Conservation (phyloP, 2,329 filamentous ascomycete genomes). For the Parastagonospora avenae region DNA sequence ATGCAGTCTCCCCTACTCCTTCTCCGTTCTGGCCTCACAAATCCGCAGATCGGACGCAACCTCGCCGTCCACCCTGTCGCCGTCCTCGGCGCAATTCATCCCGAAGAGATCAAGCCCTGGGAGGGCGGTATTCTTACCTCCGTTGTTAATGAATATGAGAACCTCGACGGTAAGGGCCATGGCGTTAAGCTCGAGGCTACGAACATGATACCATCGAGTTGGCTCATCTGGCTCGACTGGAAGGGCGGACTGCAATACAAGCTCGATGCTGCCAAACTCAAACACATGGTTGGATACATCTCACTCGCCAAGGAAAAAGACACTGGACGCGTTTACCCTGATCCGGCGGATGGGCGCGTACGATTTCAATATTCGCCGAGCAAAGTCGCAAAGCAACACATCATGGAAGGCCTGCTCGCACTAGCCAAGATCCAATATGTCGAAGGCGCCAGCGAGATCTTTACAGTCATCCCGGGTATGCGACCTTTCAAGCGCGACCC, state of each 20-base stretch:
- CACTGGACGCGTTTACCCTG: constrained; percentile 73
- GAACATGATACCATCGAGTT: constrained; percentile 73
- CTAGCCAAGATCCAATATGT: constrained; percentile 78
- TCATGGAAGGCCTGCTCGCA: constrained; percentile 73
- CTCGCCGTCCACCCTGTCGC: constrained; percentile 79
- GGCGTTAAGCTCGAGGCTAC: constrained; percentile 81
- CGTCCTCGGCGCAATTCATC: constrained; percentile 64
- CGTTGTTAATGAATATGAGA: constrained; percentile 77
- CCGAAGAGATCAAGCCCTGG: constrained; percentile 67
- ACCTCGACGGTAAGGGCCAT: constrained; percentile 79
- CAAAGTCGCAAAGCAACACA: constrained; percentile 72
- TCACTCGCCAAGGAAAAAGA: constrained; percentile 77
- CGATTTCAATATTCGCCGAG: constrained; percentile 74
- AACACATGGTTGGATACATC: constrained; percentile 74
- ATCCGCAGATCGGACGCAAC: constrained; percentile 80
- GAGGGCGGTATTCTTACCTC: constrained; percentile 80
- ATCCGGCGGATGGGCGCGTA: constrained; percentile 68
- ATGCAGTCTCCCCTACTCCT: constrained; percentile 79
- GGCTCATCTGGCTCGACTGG: constrained; percentile 70
- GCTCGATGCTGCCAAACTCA: constrained; percentile 69
- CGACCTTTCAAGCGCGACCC: constrained; percentile 64
- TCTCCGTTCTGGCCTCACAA: constrained; percentile 77
- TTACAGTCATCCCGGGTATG: constrained; percentile 66
- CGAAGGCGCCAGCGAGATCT: constrained; percentile 80
- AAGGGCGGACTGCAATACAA: constrained; percentile 73